These are phyloP conservation scores for Epichloe amarillans DNA, from an alignment of 2,329 filamentous ascomycete genomes.

Conservation along the genomic window DNA sequence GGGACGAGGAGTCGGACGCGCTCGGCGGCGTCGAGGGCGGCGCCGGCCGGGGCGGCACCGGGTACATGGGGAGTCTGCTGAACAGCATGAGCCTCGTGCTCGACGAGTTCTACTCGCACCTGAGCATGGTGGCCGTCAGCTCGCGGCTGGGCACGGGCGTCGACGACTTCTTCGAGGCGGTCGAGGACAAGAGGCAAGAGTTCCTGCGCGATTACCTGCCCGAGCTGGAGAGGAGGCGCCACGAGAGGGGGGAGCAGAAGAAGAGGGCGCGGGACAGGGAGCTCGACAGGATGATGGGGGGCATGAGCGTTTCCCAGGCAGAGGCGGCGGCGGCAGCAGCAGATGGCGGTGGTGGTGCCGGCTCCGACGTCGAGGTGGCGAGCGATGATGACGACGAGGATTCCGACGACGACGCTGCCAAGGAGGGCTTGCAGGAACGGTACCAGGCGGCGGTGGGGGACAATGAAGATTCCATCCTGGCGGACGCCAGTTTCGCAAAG, in stretches of 20 bases:
- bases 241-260: constrained; percentile 60
- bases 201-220: constrained; percentile 86
- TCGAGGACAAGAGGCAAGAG: constrained; percentile 74
- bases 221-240: constrained; percentile 67
- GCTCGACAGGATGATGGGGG: constrained; percentile 89
- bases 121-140: constrained; percentile 86
- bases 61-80: constrained; percentile 90
- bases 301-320: constrained; percentile 47
- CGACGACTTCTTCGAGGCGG: constrained; percentile 85
- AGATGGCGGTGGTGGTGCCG: constrained; percentile 13
- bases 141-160: constrained; percentile 86
- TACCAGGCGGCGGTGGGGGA: constrained; percentile 65
- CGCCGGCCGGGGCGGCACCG: constrained; percentile 59
- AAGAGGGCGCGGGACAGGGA: constrained; percentile 62
- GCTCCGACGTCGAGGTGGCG: constrained; percentile 38
- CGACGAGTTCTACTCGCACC: constrained; percentile 91
- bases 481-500: constrained; percentile 50
- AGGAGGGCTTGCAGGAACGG: constrained; percentile 56
- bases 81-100: constrained; percentile 98
- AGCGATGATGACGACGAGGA: constrained; percentile 44
- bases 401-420: constrained; percentile 40
- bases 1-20: constrained; percentile 66
- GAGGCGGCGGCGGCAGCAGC: no score
- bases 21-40: constrained; percentile 65
- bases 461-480: constrained; percentile 35